phyloP scores from a whole-genome alignment of 441 rosid genomes.

The Pelargonium fulgidum region DNA sequence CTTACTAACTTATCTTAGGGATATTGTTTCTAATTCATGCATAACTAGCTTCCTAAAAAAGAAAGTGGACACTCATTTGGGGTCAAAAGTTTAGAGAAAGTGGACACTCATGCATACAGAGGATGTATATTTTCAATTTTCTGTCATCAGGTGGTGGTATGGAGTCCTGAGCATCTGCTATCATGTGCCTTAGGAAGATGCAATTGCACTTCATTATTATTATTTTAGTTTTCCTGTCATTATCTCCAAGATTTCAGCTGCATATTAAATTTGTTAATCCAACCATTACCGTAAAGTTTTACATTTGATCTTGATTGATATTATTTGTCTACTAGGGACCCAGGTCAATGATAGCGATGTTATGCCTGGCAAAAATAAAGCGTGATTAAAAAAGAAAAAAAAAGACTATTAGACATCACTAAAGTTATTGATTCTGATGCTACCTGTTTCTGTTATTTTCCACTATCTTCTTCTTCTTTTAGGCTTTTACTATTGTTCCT shows the following conservation, averaged over 20 bases:
- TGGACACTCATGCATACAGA: too few relatives aligned
- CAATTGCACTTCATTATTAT: not conserved
- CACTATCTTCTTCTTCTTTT: not conserved
- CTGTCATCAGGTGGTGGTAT: too few relatives aligned
- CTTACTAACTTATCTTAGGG: too few relatives aligned
- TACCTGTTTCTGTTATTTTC: conserved; percentile 8
- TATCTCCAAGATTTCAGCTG: not conserved
- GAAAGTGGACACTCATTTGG: too few relatives aligned
- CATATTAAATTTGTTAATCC: not conserved
- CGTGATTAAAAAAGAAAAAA: not conserved
- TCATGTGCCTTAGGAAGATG: too few relatives aligned
- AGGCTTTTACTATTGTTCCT: not conserved
- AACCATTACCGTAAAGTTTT: not conserved
- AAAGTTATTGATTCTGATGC: not conserved
- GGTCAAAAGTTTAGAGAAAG: too few relatives aligned
- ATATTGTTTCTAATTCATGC: too few relatives aligned
- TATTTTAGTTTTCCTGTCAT: not conserved
- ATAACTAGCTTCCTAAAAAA: too few relatives aligned
- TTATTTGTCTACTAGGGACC: conserved; percentile 2
- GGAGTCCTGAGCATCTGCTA: too few relatives aligned
- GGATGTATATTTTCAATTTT: too few relatives aligned
- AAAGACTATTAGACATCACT: not conserved
- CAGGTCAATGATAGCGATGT: conserved; percentile 3
- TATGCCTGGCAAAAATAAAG: not conserved
- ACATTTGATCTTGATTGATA: conserved; percentile 16